A percentile compares a stretch with the other conserved stretches of the same genome.
Evolutionary conservation across 2,329 filamentous ascomycete species (phyloP).

Genomic region (Chaetomiaceae sp.): DNA sequence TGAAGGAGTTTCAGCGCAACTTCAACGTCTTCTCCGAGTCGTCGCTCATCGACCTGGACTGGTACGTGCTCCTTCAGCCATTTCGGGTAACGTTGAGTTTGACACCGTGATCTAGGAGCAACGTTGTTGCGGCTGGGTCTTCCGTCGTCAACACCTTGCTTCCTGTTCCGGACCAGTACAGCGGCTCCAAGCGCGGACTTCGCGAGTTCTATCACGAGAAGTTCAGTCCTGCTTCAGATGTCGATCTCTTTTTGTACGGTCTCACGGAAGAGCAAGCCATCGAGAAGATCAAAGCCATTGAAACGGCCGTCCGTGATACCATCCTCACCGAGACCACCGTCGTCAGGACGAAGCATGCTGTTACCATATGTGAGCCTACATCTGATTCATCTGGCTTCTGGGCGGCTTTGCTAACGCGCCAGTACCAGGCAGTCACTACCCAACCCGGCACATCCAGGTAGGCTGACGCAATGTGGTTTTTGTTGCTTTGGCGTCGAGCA

Average conservation of each 20-base stretch:
- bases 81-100: neutral
- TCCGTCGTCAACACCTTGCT: constrained; percentile 74
- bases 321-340: constrained; percentile 79
- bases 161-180: constrained; percentile 59
- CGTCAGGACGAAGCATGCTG: constrained; percentile 77
- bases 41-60: constrained; percentile 68
- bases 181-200: constrained; percentile 54
- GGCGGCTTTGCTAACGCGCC: constrained; percentile 4
- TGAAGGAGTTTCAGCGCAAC: constrained; percentile 70
- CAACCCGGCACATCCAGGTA: constrained; percentile 69
- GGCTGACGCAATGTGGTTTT: neutral
- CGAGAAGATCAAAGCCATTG: constrained; percentile 79
- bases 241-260: constrained; percentile 80
- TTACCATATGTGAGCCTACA: constrained; percentile 58
- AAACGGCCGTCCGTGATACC: constrained; percentile 65
- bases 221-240: constrained; percentile 76
- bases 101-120: constrained; percentile 31
- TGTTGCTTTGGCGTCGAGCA: too few species aligned
- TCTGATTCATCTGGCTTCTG: neutral
- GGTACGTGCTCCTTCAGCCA: constrained; percentile 38
- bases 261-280: constrained; percentile 70
- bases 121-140: constrained; percentile 75
- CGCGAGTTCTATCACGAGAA: constrained; percentile 75
- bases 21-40: constrained; percentile 79
- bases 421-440: constrained; percentile 62